Percentiles rank a stretch among this genome's conserved stretches.
Evolutionary conservation across 2,329 filamentous ascomycete genomes (phyloP).

Genomic region (Bipolaris zeicola): DNA sequence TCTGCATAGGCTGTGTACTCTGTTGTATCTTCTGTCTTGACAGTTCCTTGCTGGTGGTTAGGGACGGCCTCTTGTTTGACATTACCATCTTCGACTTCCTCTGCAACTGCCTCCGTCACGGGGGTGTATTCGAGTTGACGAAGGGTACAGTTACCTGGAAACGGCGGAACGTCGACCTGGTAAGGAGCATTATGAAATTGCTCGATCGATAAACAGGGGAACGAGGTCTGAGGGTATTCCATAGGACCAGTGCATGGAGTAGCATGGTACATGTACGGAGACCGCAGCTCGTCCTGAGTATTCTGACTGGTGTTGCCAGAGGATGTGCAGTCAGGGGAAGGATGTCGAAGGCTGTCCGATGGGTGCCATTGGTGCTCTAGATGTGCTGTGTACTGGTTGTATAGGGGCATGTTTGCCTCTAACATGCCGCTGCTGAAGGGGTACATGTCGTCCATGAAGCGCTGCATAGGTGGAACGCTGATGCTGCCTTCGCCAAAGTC

Average conservation of each 20-base stretch:
- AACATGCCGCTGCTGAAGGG: conserved; percentile 36
- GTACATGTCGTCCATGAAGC: conserved; percentile 40
- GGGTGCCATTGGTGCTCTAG: conserved; percentile 33
- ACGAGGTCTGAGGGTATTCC: conserved; percentile 21
- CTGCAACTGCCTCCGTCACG: conserved; percentile 29
- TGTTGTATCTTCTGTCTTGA: conserved; percentile 23
- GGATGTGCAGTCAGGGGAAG: conserved; percentile 44
- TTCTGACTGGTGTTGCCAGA: conserved; percentile 42
- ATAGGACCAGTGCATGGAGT: conserved; percentile 27
- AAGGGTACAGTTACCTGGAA: conserved; percentile 32
- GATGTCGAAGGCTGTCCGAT: conserved; percentile 28
- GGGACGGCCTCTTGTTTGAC: conserved; percentile 31
- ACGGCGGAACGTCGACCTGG: conserved; percentile 12
- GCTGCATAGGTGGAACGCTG: conserved; percentile 41
- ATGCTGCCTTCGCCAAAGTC: conserved; percentile 26
- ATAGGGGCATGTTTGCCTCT: conserved; percentile 33
- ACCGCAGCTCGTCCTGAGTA: conserved; percentile 38
- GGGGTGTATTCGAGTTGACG: conserved; percentile 44
- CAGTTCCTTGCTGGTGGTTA: conserved; percentile 22
- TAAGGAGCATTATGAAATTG: conserved; percentile 21
- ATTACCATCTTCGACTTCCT: conserved; percentile 32
- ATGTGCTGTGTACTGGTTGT: conserved; percentile 21
- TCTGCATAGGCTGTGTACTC: conserved; percentile 29
- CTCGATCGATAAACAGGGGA: conserved; percentile 28
- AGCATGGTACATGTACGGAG: conserved; percentile 28